phyloP scores from a whole-genome alignment of 805 yeast genomes.

The Barnettozyma vustinii region DNA sequence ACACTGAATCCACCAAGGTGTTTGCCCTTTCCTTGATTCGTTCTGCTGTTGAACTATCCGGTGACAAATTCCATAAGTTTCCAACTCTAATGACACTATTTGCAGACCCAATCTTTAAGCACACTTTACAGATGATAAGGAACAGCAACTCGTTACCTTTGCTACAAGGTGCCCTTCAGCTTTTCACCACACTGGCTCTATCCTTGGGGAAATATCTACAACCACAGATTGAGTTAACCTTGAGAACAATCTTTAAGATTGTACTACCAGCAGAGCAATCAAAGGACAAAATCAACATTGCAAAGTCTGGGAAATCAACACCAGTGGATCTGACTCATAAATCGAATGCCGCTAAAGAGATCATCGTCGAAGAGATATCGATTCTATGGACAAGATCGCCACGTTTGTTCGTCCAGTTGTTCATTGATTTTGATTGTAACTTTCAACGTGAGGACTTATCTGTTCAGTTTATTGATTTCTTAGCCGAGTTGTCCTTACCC shows the following conservation, averaged over 20 bases:
- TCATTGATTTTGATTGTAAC: slow-evolving; percentile 85
- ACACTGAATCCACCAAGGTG: slow-evolving; percentile 80
- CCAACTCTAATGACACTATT: slow-evolving; percentile 61
- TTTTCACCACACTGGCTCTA: slow-evolving; percentile 66
- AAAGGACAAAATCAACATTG: slow-evolving; percentile 8
- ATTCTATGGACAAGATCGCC: slow-evolving; percentile 80
- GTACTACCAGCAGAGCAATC: slow-evolving; percentile 35
- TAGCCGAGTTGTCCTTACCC: slow-evolving; percentile 77
- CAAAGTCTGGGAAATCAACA: slow-evolving; percentile 26
- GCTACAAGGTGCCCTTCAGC: slow-evolving; percentile 67
- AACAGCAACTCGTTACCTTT: slow-evolving; percentile 66
- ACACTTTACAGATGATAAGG: slow-evolving; percentile 74
- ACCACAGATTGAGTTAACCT: slow-evolving; percentile 73
- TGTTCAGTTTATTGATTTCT: slow-evolving; percentile 56
- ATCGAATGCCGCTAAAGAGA: slow-evolving; percentile 53
- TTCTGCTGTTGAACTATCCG: slow-evolving; percentile 78
- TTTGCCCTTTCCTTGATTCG: slow-evolving; percentile 74
- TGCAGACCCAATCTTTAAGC: slow-evolving; percentile 80
- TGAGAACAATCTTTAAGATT: slow-evolving; percentile 57
- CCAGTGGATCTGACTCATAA: slow-evolving; percentile 28
- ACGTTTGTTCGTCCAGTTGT: slow-evolving; percentile 65
- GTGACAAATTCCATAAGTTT: slow-evolving; percentile 53
- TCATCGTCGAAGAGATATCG: slow-evolving; percentile 78
- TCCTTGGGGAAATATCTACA: slow-evolving; percentile 62
- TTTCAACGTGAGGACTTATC: slow-evolving; percentile 80